A percentile compares a stretch with the other conserved stretches of the same genome.
Conservation (phyloP, 2,329 filamentous ascomycete species). For the Madurella fahalii region DNA sequence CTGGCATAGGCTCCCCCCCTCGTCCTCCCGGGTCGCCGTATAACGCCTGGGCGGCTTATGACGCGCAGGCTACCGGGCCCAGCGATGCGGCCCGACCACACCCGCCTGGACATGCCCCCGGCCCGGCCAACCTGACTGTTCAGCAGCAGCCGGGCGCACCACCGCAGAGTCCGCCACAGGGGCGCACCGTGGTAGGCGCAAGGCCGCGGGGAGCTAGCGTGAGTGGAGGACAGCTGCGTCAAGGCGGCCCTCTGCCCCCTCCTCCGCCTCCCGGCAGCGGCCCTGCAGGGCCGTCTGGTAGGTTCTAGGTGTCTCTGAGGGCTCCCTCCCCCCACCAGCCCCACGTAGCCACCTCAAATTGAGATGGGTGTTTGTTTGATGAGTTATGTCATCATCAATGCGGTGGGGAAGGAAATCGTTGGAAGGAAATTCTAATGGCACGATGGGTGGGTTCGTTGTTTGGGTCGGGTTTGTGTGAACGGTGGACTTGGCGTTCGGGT, state of each 20-base stretch:
- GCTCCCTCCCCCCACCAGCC: too few species aligned
- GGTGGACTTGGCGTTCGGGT: too few species aligned
- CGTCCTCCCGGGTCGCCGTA: conserved; percentile 10
- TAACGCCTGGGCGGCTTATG: conserved; percentile 16
- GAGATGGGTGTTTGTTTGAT: too few species aligned
- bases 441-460: too few species aligned
- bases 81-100: background rate
- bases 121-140: conserved; percentile 4
- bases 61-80: conserved; percentile 2
- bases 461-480: too few species aligned
- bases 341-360: too few species aligned
- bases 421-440: background rate
- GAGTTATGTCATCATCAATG: background rate
- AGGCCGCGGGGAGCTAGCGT: conserved; percentile 19
- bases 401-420: background rate
- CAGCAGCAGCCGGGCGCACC: conserved; percentile 12
- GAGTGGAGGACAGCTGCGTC: conserved; percentile 7
- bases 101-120: background rate
- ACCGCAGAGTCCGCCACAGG: conserved; percentile 1
- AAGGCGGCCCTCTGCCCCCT: background rate
- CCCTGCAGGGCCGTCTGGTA: conserved; percentile 9
- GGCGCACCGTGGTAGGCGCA: conserved; percentile 8
- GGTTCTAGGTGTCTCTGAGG: conserved; percentile 2
- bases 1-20: conserved; percentile 13
- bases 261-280: background rate